Percentiles rank a stretch among this genome's conserved stretches.
These are phyloP conservation scores for Metschnikowia henanensis DNA, from an alignment of 805 yeast genomes.

Conservation along the genomic window DNA sequence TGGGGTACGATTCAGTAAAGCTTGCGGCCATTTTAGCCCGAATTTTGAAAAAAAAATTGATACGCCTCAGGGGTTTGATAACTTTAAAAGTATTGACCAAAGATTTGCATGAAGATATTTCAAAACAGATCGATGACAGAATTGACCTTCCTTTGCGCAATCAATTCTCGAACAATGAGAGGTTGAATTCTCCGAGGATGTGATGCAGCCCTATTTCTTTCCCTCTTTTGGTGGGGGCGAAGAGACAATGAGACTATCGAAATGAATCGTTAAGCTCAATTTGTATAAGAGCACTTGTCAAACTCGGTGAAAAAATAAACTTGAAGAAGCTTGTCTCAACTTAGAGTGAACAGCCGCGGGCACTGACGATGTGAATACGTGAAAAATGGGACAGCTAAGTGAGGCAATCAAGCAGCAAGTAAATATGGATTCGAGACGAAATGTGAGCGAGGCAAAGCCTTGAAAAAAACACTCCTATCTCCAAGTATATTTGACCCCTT, in stretches of 20 bases:
- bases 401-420: neutral
- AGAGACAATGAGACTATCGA: too few species aligned
- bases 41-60: too few species aligned
- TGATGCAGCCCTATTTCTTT: neutral
- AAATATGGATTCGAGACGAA: neutral
- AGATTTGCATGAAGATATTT: neutral
- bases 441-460: slow-evolving; percentile 9
- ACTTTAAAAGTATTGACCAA: neutral
- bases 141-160: too few species aligned
- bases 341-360: slow-evolving; percentile 3
- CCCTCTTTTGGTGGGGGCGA: too few species aligned
- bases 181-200: neutral
- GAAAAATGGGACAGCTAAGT: neutral
- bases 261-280: too few species aligned
- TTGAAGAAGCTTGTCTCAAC: neutral
- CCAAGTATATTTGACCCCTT: neutral
- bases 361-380: neutral
- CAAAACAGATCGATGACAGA: too few species aligned
- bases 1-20: slow-evolving; percentile 28
- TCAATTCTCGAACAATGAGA: neutral
- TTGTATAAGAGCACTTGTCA: too few species aligned
- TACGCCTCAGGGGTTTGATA: neutral
- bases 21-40: slow-evolving; percentile 34
- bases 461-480: slow-evolving; percentile 3
- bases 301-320: neutral